phyloP scores from a whole-genome alignment of 2,329 filamentous ascomycete species.

The Botryosphaeria agaves region DNA sequence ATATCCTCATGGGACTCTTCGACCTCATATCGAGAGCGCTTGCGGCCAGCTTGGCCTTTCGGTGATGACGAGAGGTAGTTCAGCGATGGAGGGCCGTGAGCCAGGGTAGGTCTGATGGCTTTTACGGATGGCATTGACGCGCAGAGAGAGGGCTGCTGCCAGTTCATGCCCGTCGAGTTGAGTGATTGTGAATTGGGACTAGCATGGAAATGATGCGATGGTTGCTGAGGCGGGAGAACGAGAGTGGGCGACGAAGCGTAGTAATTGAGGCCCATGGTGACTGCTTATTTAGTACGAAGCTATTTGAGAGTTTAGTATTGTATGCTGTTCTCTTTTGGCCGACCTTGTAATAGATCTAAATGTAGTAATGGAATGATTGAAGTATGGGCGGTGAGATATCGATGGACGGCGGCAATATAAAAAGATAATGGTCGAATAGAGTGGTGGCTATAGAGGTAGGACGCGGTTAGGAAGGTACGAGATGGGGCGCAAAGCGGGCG shows the following conservation, averaged over 20 bases:
- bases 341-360: too few relatives aligned
- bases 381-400: too few relatives aligned
- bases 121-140: too few relatives aligned
- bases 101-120: conserved; percentile 3
- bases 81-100: conserved; percentile 10
- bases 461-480: too few relatives aligned
- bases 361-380: too few relatives aligned
- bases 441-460: too few relatives aligned
- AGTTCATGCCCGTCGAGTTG: conserved; percentile 8
- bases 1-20: conserved; percentile 43
- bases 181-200: conserved; percentile 8
- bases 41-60: conserved; percentile 54
- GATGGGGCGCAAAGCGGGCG: too few relatives aligned
- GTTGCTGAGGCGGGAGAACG: conserved; percentile 24
- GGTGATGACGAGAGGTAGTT: too few relatives aligned
- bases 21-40: conserved; percentile 62
- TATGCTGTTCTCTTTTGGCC: too few relatives aligned
- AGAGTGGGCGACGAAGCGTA: conserved; percentile 29
- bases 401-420: too few relatives aligned
- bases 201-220: conserved; percentile 15
- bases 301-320: too few relatives aligned
- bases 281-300: background rate
- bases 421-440: too few relatives aligned
- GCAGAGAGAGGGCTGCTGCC: conserved; percentile 10
- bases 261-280: conserved; percentile 25